These are phyloP conservation scores for Thielaviopsis euricoi DNA, from an alignment of 2,329 filamentous ascomycete genomes.

Conservation along the genomic window DNA sequence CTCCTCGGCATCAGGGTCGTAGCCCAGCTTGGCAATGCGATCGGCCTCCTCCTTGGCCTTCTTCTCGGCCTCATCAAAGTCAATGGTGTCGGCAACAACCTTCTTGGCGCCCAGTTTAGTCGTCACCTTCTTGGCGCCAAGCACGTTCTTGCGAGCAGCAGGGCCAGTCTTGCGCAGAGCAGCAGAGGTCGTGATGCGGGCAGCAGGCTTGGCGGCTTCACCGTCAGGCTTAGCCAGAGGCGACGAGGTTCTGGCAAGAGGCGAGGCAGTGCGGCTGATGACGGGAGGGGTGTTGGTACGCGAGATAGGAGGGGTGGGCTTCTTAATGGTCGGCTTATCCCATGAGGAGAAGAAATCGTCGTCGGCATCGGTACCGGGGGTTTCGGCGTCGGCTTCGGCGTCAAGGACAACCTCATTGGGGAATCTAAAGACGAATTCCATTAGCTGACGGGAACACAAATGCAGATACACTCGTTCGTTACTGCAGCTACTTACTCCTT, in stretches of 20 bases:
- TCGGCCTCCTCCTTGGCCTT: slow-evolving; percentile 97
- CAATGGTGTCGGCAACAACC: slow-evolving; percentile 56
- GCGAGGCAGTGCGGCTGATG: slow-evolving; percentile 68
- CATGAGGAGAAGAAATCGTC: slow-evolving; percentile 98
- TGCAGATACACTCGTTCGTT: not conserved
- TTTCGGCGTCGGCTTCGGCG: slow-evolving; percentile 57
- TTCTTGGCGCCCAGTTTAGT: slow-evolving; percentile 90
- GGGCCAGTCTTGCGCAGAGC: slow-evolving; percentile 61
- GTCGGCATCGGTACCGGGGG: slow-evolving; percentile 63
- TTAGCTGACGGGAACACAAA: not conserved
- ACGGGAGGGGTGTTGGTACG: slow-evolving; percentile 74
- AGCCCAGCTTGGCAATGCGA: slow-evolving; percentile 85
- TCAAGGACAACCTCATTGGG: slow-evolving; percentile 67
- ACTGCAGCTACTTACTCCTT: slow-evolving; percentile 53
- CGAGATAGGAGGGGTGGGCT: slow-evolving; percentile 83
- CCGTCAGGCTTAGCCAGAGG: slow-evolving; percentile 52
- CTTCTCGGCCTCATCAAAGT: slow-evolving; percentile 94
- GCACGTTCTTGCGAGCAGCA: slow-evolving; percentile 70
- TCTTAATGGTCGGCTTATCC: slow-evolving; percentile 96
- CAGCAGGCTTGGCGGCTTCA: slow-evolving; percentile 39
- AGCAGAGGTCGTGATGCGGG: slow-evolving; percentile 59
- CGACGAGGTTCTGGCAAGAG: slow-evolving; percentile 76
- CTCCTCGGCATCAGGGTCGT: slow-evolving; percentile 79
- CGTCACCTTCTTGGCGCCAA: slow-evolving; percentile 63
- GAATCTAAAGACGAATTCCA: slow-evolving; percentile 38